A percentile compares a stretch with the other conserved stretches of the same genome.
phyloP scores from a whole-genome alignment of 305 asterid genomes.

The Fraxinus dipetala region DNA sequence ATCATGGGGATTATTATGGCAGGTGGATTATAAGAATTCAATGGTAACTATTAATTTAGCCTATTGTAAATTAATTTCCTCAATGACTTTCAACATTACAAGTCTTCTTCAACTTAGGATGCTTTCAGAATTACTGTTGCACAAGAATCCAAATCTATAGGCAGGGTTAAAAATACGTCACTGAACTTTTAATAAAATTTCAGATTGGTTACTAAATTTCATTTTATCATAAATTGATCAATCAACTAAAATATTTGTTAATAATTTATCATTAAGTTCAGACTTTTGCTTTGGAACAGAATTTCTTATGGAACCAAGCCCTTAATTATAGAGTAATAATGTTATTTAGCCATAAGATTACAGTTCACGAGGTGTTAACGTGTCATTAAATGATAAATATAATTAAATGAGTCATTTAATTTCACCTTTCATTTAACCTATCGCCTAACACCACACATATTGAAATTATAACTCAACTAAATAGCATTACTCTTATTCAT shows the following conservation, averaged over 20 bases:
- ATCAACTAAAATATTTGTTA: not conserved
- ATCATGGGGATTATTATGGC: not conserved
- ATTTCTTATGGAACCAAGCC: not conserved
- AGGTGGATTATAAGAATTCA: not conserved
- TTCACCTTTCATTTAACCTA: too few species aligned
- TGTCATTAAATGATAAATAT: too few species aligned
- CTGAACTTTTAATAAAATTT: not conserved
- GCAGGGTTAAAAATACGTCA: not conserved
- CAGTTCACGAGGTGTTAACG: too few species aligned
- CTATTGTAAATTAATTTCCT: not conserved
- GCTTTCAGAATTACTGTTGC: slow-evolving; percentile 3
- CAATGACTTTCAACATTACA: not conserved
- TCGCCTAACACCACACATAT: too few species aligned
- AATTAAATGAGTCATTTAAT: too few species aligned
- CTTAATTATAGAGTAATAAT: too few species aligned
- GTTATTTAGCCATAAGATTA: too few species aligned
- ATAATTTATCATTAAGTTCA: too few species aligned
- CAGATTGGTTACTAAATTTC: not conserved
- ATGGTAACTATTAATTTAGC: not conserved
- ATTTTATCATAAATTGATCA: not conserved
- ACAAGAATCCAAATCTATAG: slow-evolving; percentile 24
- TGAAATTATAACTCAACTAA: too few species aligned
- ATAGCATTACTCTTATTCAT: too few species aligned
- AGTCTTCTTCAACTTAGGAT: slow-evolving; percentile 2
- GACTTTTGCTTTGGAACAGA: too few species aligned